Evolutionary conservation across 2,329 filamentous ascomycete genomes (phyloP), one percentile per base, ranked within the genome.

Genomic region (Teratosphaeria epicoccoides): DNA sequence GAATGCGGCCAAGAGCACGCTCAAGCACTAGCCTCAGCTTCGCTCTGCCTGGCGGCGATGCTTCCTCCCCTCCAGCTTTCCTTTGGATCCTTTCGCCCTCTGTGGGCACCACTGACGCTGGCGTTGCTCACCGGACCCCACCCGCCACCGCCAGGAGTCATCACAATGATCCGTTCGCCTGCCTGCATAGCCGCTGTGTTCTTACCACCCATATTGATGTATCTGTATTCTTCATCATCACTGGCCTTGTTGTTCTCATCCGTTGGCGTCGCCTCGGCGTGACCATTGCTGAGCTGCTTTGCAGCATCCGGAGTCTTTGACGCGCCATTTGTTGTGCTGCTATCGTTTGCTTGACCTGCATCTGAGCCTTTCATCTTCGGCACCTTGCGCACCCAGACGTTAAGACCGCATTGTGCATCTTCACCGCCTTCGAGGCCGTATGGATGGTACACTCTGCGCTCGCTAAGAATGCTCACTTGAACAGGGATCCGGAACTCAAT

Each of bases 381-480:
- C 49, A 91, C 83, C 55, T 80, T 84, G 6, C 87, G 76, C 26
- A 94, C 83, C 91, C 91, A 97, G 45, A 94, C 73, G 60, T 97
- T 97, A 55, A 90, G 71, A 0, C 91, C 91, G 48, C 85, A 84
- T 59, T 81, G 71, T 0, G 82, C 91, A 55, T 91, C 85, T 52
- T 83, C 84, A 3, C 91, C 91, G 0, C 91, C 91, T 22, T 82
- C 83, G 53, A 96, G 76, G 0, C 91, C 90, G 59, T 90, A 95
- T 1, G 88, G 88, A 49, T 80, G 76, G 56, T 86, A 83, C 0
- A 91, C 85, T 25, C 88, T 72, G 17, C 88, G 68, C 67, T 95
- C 88, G 5, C 82, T 86, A 6, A 94, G 71, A 24, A 95, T 91
- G 1, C 81, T 85, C 12, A 87, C 85, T 66, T 89, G 84, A 4